Base-by-base conservation (phyloP, 148 eudicot species). In the Rhododendron ovatum region DNA sequence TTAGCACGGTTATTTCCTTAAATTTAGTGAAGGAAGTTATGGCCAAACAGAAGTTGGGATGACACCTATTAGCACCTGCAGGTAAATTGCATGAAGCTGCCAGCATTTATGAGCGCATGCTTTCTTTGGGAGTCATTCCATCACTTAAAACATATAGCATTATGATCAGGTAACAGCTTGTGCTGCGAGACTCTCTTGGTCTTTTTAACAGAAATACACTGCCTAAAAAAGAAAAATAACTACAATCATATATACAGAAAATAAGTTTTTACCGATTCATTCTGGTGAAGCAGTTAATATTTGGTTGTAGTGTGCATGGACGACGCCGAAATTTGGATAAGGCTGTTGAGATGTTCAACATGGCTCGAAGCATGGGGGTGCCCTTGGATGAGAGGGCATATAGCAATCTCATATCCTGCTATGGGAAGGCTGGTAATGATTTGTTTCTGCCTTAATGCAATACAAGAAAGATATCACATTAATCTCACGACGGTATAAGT, bases 101-200 rank as follows among this genome's bases (percentile, higher is more conserved):
- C 83, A 91, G 86, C 86, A 92, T 95, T 82, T 96, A 89, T 88
- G 95, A 95, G 69, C 94, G 88, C 86, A 95, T 96, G 99, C 88
- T 92, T 84, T 91, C 93, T 18, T 80, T 37, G 41, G 90, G 94
- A 39, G 89, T 94, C 89, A 82, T 90, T 85, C 95, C 95, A 88
- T 94, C 99, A 80, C 91, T 96, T 91, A 96, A 94, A 88, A 95
- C 99, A 76, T 92, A 88, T 85, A 95, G 90, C 92, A 94, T 92
- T 80, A 93, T 96, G 99, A 95, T 96, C 90, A 96, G 98, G 99
- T 95, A 71, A 88, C 83, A 65, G 57, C 78, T 78, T 69, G 75
- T 69, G 75, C 37, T 69, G 15, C 30, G 4, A n/a, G 26, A 39
- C 73, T 83, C n/a, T 71, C 17, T 26, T 85, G 74, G 78, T 14